A percentile compares a stretch with the other conserved stretches of the same genome.
Evolutionary conservation across 768 basidiomycete genomes (phyloP).

Genomic region (Russula emetica): DNA sequence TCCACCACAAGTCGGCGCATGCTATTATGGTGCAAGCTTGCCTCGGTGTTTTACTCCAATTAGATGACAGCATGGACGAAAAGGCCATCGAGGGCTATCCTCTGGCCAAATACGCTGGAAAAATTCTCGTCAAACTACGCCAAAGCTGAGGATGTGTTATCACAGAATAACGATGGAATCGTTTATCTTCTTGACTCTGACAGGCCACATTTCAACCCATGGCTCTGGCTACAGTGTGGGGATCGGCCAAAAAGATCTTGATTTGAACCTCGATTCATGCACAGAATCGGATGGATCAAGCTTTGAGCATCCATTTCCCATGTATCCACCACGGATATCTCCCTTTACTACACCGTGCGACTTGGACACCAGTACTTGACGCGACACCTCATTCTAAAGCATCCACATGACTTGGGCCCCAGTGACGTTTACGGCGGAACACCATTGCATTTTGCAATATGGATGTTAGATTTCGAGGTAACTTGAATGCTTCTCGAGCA

Average conservation of each 20-base stretch:
- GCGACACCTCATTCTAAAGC: too few species aligned
- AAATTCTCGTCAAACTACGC: not conserved
- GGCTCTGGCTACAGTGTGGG: not conserved
- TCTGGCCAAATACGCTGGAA: not conserved
- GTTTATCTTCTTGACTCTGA: not conserved
- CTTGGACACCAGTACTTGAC: not conserved
- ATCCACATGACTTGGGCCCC: too few species aligned
- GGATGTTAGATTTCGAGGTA: not conserved
- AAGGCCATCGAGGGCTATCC: not conserved
- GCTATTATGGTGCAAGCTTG: not conserved
- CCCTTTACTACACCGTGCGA: not conserved
- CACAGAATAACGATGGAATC: not conserved
- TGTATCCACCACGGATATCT: too few species aligned
- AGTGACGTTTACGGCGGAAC: not conserved
- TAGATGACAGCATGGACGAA: not conserved
- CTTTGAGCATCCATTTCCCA: too few species aligned
- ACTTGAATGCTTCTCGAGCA: not conserved
- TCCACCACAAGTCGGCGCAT: not conserved
- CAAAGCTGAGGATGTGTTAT: not conserved
- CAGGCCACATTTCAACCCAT: not conserved
- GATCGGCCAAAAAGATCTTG: conserved; percentile 20
- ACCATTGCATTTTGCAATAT: not conserved
- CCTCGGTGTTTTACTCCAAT: not conserved
- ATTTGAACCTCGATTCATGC: too few species aligned
- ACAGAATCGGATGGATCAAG: too few species aligned